Conservation (phyloP, 306 rosid species). For the Gastrolobium villosum region DNA sequence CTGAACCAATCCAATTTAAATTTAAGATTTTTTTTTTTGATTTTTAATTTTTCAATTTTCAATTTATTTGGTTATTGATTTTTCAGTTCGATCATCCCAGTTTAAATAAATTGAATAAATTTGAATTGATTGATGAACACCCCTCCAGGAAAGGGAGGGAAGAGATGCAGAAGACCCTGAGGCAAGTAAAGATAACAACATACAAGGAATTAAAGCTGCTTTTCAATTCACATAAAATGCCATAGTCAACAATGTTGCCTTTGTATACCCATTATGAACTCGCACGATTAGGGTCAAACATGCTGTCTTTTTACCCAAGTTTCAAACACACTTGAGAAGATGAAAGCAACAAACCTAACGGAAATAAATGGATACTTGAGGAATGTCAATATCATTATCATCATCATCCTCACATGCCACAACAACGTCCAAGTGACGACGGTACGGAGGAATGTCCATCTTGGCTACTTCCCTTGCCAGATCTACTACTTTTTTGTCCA, state of each 20-base stretch:
- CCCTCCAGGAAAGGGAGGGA: too few relatives aligned
- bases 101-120: too few relatives aligned
- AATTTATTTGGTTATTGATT: too few relatives aligned
- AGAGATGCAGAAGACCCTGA: too few relatives aligned
- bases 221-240: constrained; percentile 42
- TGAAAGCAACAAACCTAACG: constrained; percentile 57
- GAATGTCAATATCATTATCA: constrained; percentile 83
- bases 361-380: constrained; percentile 79
- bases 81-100: too few relatives aligned
- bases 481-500: constrained; percentile 85
- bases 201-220: constrained; percentile 4
- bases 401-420: constrained; percentile 93
- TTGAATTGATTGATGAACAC: too few relatives aligned
- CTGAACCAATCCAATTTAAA: too few relatives aligned
- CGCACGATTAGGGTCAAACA: constrained; percentile 21
- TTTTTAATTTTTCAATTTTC: too few relatives aligned
- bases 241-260: constrained; percentile 15
- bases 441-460: constrained; percentile 75
- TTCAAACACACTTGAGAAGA: constrained; percentile 36
- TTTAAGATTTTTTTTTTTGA: too few relatives aligned
- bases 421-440: constrained; percentile 82
- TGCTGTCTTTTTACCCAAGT: constrained; percentile 40
- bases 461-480: constrained; percentile 87
- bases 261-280: constrained; percentile 16
- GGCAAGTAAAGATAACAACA: not conserved